Conservation (phyloP, 1,284 basidiomycete species). For the Amylostereum chailletii region DNA sequence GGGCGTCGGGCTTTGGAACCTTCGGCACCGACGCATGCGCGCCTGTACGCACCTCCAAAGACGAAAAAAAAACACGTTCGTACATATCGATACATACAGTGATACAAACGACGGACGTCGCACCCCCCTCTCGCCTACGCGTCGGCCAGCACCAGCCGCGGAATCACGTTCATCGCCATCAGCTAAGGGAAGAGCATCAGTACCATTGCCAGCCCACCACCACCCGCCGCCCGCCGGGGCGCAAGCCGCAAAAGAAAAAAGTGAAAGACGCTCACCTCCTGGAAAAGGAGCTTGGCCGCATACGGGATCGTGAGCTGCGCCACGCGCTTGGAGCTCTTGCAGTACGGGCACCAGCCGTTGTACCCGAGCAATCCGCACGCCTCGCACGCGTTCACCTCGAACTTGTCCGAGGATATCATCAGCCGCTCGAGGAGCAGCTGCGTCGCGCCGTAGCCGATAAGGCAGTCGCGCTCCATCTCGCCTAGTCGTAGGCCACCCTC, state of each 20-base stretch:
- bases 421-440: conserved; percentile 93
- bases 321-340: conserved; percentile 95
- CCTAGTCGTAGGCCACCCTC: conserved; percentile 96
- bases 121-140: conserved; percentile 32
- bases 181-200: conserved; percentile 37
- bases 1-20: too few relatives aligned
- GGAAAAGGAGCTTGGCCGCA: conserved; percentile 94
- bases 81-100: too few relatives aligned
- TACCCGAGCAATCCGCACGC: conserved; percentile 95
- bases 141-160: conserved; percentile 77
- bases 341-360: conserved; percentile 92
- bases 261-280: conserved; percentile 61
- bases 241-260: neutral
- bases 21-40: too few relatives aligned
- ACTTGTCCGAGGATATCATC: conserved; percentile 97
- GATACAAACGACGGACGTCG: too few relatives aligned
- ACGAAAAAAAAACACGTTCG: too few relatives aligned
- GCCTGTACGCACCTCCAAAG: too few relatives aligned
- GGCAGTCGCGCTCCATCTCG: conserved; percentile 98
- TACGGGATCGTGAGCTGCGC: conserved; percentile 97
- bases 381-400: conserved; percentile 94
- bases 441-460: conserved; percentile 94
- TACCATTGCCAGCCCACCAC: neutral
- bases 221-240: conserved; percentile 3
- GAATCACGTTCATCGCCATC: conserved; percentile 94